Base-by-base conservation (phyloP, 257 asterid genomes). In the Marsdenia floribunda region DNA sequence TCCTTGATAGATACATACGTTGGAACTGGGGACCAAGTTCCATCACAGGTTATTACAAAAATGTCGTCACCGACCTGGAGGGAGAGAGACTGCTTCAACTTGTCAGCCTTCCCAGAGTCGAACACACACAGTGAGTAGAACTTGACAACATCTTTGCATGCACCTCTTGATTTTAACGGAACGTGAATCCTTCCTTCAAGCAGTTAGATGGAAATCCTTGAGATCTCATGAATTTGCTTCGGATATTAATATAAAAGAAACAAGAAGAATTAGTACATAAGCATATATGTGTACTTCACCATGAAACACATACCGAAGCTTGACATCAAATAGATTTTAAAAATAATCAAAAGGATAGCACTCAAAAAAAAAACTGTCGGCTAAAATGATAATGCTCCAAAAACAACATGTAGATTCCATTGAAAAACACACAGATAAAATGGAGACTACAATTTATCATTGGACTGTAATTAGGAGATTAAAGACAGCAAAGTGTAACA, bases 51-150 rank as follows among this genome's bases (percentile, higher is more conserved):
- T n/a, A n/a, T n/a, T n/a, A n/a, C n/a, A n/a, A 60, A 60, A 3
- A 64, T 15, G 47, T 64, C 8, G 22, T 5, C 2, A 64, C 79
- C 2, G 67, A 78, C 82, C 78, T 78, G 82, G 82, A 35, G 78
- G 82, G 67, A 78, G 82, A n/a, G n/a, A 35, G 82, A 78, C 37
- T 78, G 82, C 78, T 78, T 78, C 82, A 78, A 38, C 71, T 78
- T 78, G 78, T 78, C 82, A 57, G 82, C 82, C 75, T 78, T 78
- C 72, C 73, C 78, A 52, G 72, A 65, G 75, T 78, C 82, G 0
- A 71, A 73, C 5, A 78, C 82, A 33, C 82, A 78, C 0, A 78
- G 75, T 18, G 78, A 68, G 75, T 78, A 78, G 6, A 78, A 78
- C 72, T 78, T 78, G 72, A 78, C 82, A 35, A 68, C 58, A 67